Percentiles rank a stretch among this genome's conserved stretches.
phyloP scores from a whole-genome alignment of 352 stramenopile genomes.

The Globisporangium takayamanum region DNA sequence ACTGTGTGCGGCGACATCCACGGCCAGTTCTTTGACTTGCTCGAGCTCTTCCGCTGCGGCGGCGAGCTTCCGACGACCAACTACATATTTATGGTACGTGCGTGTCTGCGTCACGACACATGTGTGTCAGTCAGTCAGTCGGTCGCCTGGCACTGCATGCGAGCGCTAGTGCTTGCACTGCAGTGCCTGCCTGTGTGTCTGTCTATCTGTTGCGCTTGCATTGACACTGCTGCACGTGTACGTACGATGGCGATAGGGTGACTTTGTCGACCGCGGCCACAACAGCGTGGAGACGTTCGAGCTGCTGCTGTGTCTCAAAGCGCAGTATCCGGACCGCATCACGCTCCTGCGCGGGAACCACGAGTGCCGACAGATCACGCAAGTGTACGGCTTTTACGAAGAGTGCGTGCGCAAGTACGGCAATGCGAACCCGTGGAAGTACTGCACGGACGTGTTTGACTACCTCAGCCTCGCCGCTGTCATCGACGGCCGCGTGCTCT shows the following conservation, averaged over 20 bases:
- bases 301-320: slow-evolving; percentile 84
- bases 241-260: slow-evolving; percentile 40
- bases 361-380: slow-evolving; percentile 94
- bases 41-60: slow-evolving; percentile 85
- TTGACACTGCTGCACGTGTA: not conserved
- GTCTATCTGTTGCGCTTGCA: not conserved
- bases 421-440: slow-evolving; percentile 94
- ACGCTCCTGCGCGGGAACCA: slow-evolving; percentile 86
- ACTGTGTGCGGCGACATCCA: slow-evolving; percentile 89
- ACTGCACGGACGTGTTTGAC: slow-evolving; percentile 96
- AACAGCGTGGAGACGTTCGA: slow-evolving; percentile 90
- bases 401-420: slow-evolving; percentile 96
- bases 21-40: slow-evolving; percentile 87
- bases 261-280: slow-evolving; percentile 88
- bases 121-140: not conserved
- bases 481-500: slow-evolving; percentile 89
- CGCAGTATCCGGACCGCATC: slow-evolving; percentile 83
- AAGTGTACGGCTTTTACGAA: slow-evolving; percentile 98
- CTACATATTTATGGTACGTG: slow-evolving; percentile 87
- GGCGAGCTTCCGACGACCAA: slow-evolving; percentile 83
- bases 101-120: not conserved
- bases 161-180: not conserved
- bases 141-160: not conserved
- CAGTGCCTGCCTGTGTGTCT: not conserved
- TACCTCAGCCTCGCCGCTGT: slow-evolving; percentile 93